These are phyloP conservation scores for Rauvolfia tetraphylla DNA, from an alignment of 257 asterid genomes.

Conservation along the genomic window DNA sequence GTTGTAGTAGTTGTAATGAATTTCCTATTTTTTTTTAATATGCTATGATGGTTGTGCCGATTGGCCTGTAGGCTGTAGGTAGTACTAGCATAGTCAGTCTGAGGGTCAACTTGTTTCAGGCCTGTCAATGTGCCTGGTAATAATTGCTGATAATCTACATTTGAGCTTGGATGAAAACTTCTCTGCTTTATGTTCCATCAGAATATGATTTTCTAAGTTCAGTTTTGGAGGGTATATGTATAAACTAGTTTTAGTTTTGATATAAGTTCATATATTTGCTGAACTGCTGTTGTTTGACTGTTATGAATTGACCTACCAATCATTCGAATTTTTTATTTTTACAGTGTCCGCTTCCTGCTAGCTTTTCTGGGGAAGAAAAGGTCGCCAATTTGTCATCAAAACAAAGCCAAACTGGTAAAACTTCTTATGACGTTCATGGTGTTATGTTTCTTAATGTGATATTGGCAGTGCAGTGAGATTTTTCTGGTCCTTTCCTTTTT, in stretches of 20 bases:
- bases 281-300: background rate
- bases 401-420: slow-evolving; percentile 34
- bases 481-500: background rate
- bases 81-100: background rate
- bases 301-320: background rate
- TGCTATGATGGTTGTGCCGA: background rate
- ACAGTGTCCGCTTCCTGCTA: slow-evolving; percentile 21
- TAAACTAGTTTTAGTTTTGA: background rate
- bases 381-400: slow-evolving; percentile 18
- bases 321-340: background rate
- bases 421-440: slow-evolving; percentile 10
- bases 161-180: background rate
- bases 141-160: background rate
- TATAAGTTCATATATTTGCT: background rate
- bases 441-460: background rate
- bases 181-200: background rate
- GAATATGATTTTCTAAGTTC: background rate
- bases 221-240: background rate
- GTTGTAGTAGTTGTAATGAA: too few species aligned
- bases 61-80: background rate
- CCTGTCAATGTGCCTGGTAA: background rate
- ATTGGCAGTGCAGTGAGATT: background rate
- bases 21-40: background rate
- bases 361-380: slow-evolving; percentile 23
- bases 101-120: background rate